Evolutionary conservation across 2,329 filamentous ascomycete genomes (phyloP).

Genomic region (Tothia fuscella): DNA sequence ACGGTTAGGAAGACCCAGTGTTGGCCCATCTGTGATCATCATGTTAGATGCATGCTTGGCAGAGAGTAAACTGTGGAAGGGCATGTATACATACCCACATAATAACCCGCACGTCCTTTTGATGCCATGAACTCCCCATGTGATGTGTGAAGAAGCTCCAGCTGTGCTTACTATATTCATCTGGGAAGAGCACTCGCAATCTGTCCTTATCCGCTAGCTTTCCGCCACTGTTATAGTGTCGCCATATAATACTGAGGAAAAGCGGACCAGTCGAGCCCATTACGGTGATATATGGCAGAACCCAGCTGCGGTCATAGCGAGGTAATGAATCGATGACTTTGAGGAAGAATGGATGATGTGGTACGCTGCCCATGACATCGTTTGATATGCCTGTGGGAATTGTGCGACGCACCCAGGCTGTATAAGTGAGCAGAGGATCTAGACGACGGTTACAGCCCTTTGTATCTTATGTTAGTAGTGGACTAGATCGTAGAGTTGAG

Average conservation of each 20-base stretch:
- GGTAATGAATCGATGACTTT: slow-evolving; percentile 56
- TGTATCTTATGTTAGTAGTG: background rate
- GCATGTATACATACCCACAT: slow-evolving; percentile 41
- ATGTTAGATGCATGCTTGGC: background rate
- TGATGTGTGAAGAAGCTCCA: slow-evolving; percentile 65
- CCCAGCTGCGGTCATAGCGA: slow-evolving; percentile 56
- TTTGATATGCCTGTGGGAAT: slow-evolving; percentile 69
- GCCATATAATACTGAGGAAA: slow-evolving; percentile 65
- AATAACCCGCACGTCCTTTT: slow-evolving; percentile 49
- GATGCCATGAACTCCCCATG: slow-evolving; percentile 54
- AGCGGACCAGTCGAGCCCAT: slow-evolving; percentile 70
- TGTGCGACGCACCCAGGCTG: slow-evolving; percentile 59
- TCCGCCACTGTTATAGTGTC: slow-evolving; percentile 52
- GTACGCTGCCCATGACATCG: slow-evolving; percentile 64
- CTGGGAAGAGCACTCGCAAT: slow-evolving; percentile 55
- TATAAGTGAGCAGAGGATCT: slow-evolving; percentile 56
- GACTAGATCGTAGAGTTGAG: background rate
- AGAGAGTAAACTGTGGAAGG: background rate
- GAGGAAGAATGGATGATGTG: slow-evolving; percentile 63
- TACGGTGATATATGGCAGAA: slow-evolving; percentile 61
- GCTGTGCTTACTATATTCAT: slow-evolving; percentile 54
- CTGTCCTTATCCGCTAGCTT: slow-evolving; percentile 37
- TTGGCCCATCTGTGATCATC: slow-evolving; percentile 31
- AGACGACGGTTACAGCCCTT: slow-evolving; percentile 57
- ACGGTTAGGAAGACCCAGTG: slow-evolving; percentile 46